These are phyloP conservation scores for Thalassiosira ordinaria DNA, from an alignment of 352 stramenopile genomes.

Conservation along the genomic window DNA sequence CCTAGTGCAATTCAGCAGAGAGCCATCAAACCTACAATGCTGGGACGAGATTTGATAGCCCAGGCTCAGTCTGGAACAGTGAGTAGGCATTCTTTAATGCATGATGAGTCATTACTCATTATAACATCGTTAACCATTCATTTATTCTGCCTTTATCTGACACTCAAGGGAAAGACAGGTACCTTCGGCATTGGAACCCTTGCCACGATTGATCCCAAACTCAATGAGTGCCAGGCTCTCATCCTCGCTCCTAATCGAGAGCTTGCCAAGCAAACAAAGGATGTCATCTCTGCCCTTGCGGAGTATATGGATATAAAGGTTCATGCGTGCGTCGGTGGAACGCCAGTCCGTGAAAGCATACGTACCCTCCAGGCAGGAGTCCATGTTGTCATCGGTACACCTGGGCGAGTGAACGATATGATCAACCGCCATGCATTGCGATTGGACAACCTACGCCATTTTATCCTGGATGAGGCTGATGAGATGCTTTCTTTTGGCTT, in stretches of 20 bases:
- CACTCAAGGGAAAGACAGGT: constrained; percentile 94
- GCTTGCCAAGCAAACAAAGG: constrained; percentile 99
- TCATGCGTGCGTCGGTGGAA: constrained; percentile 98
- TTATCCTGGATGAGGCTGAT: constrained; percentile 99
- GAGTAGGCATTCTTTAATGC: constrained; percentile 41
- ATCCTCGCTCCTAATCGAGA: constrained; percentile 99
- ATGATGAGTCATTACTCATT: constrained; percentile 10
- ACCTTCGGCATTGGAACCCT: constrained; percentile 99
- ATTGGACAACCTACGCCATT: constrained; percentile 95
- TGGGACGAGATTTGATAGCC: constrained; percentile 98
- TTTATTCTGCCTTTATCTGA: constrained; percentile 30
- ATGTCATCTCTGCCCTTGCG: constrained; percentile 92
- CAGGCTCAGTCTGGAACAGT: constrained; percentile 97
- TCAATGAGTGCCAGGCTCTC: constrained; percentile 97
- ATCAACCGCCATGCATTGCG: constrained; percentile 96
- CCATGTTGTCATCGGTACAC: constrained; percentile 98
- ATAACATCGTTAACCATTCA: neutral
- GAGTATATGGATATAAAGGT: constrained; percentile 97
- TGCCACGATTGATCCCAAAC: constrained; percentile 94
- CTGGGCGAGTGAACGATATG: constrained; percentile 99
- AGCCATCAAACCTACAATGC: constrained; percentile 96
- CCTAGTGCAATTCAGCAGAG: constrained; percentile 99
- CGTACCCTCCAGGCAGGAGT: constrained; percentile 96
- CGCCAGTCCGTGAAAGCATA: constrained; percentile 98
- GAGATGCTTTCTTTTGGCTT: constrained; percentile 99